These are phyloP conservation scores for Clitopilus passeckerianus DNA, from an alignment of 768 basidiomycete species.

Conservation along the genomic window DNA sequence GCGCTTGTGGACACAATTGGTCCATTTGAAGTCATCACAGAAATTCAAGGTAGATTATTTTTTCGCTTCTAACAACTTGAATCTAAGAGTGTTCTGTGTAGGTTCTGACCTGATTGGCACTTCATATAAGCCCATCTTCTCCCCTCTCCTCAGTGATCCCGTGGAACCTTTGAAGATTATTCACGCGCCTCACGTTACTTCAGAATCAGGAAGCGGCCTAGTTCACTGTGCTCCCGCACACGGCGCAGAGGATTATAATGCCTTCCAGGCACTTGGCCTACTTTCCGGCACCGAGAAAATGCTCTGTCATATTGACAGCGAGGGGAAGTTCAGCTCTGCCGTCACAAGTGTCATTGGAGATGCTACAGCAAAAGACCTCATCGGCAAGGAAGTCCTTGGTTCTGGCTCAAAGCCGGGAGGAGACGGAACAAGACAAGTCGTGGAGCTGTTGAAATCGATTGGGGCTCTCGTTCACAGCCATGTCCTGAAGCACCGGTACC, in stretches of 20 bases:
- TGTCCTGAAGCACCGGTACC: conserved; percentile 81
- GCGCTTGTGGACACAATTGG: conserved; percentile 32
- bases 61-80: neutral
- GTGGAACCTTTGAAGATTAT: conserved; percentile 45
- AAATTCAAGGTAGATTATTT: conserved; percentile 28
- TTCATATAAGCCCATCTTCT: conserved; percentile 61
- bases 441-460: conserved; percentile 54
- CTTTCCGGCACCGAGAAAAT: conserved; percentile 42
- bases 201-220: conserved; percentile 88
- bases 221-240: conserved; percentile 97
- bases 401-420: conserved; percentile 41
- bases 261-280: conserved; percentile 56
- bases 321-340: conserved; percentile 63
- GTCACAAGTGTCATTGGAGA: conserved; percentile 57
- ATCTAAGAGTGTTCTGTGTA: conserved; percentile 13
- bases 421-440: conserved; percentile 39
- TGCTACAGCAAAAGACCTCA: conserved; percentile 36
- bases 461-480: conserved; percentile 61
- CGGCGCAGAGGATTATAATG: conserved; percentile 86
- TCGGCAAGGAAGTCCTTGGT: conserved; percentile 70
- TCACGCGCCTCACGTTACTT: conserved; percentile 71
- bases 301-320: conserved; percentile 77
- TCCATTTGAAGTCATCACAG: conserved; percentile 26
- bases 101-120: conserved; percentile 56
- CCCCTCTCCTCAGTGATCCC: conserved; percentile 20